Evolutionary conservation across 768 basidiomycete species (phyloP), one percentile per base, ranked within the genome.

Genomic region (Calocybe indica): DNA sequence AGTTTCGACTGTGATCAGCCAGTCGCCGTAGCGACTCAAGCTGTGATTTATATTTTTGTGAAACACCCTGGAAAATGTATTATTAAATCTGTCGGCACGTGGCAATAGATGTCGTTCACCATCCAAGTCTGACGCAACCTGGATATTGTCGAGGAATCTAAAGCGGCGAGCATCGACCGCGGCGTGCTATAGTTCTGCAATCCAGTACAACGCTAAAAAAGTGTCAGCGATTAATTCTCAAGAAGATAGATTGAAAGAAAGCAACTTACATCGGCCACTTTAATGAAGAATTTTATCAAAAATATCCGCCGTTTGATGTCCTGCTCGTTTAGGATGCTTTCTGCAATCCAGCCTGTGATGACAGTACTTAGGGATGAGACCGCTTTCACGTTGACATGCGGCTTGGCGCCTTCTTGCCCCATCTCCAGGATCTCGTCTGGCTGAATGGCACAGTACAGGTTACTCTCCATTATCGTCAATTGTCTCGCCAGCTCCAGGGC

Each of bases 301-400:
- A 61, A 49, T 22, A 83, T 85, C 51, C 93, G 73, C 67, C 83
- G 89, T 75, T 91, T 93, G 55, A 83, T 78, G 65, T 98, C 95
- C 45, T 73, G 77, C 68, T 99, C 95, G 57, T 84, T 84, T 42
- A 99, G 68, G 51, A 99, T 93, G 58, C 86, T 85, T 67, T 98
- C 95, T 7, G 93, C 87, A 30, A 97, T 89, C 90, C 92, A 95
- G 4, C 93, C 94, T 1, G 93, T 97, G 55, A 97, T 85, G 46
- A 85, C 80, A 10, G 93, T 98, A 61, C 92, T 95, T 61, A 97
- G 67, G 5, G 87, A 82, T 39, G 85, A 85, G 53, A 98, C 84
- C 15, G 88, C 86, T 62, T 80, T 86, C 39, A 98, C 84, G 54
- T 88, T 88, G 43, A 76, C 64, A 13, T 82, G 78, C 6, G 79